A percentile compares a stretch with the other conserved stretches of the same genome.
phyloP scores from a whole-genome alignment of 129 eudicot genomes.

The Flaveria trinervia region DNA sequence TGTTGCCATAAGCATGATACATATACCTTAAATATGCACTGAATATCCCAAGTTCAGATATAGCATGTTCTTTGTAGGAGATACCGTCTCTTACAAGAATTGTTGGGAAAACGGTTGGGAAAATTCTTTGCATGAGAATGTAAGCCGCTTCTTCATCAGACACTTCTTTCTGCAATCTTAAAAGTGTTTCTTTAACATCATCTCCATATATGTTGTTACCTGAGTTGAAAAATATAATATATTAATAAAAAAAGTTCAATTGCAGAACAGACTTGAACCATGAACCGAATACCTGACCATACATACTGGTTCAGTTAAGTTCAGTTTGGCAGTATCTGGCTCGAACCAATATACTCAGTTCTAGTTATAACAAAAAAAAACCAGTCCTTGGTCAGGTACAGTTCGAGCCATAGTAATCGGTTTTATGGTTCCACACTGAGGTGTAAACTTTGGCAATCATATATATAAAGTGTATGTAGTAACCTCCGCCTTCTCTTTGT shows the following conservation, averaged over 20 bases:
- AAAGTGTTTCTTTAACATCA: slow-evolving; percentile 58
- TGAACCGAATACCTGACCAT: background rate
- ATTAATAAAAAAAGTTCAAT: background rate
- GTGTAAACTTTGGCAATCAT: background rate
- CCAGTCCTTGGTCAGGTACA: background rate
- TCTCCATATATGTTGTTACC: slow-evolving; percentile 95
- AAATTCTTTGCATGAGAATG: slow-evolving; percentile 94
- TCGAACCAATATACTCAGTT: background rate
- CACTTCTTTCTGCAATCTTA: slow-evolving; percentile 66
- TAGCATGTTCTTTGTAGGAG: slow-evolving; percentile 68
- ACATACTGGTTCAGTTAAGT: background rate
- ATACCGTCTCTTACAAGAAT: slow-evolving; percentile 71
- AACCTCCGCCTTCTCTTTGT: slow-evolving; percentile 99
- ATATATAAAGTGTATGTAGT: background rate
- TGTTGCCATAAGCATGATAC: background rate
- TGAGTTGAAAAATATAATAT: slow-evolving; percentile 16
- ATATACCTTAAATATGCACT: slow-evolving; percentile 79
- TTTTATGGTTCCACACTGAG: background rate
- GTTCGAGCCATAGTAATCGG: background rate
- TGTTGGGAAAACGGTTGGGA: slow-evolving; percentile 65
- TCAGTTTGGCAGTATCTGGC: background rate
- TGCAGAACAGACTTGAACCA: background rate
- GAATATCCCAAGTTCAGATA: slow-evolving; percentile 87
- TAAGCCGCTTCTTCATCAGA: slow-evolving; percentile 88
- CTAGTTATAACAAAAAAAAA: background rate